Evolutionary conservation across 495 filamentous ascomycete genomes (phyloP), one percentile per base, ranked within the genome.

Genomic region (Neurospora sp.): DNA sequence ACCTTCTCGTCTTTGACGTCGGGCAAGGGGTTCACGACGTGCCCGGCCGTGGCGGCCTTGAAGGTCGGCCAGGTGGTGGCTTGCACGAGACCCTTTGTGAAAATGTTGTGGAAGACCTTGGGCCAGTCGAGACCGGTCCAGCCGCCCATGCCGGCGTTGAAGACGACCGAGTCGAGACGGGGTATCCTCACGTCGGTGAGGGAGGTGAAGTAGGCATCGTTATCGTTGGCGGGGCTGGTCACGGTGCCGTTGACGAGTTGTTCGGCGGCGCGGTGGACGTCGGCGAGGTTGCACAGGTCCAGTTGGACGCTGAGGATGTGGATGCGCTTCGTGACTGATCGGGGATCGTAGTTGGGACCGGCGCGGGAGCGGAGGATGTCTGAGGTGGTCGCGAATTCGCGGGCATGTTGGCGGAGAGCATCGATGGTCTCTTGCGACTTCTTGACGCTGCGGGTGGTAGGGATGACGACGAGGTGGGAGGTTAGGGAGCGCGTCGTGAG

Each of bases 71-170:
- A 96, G 10, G 96, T 93, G n/a, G 89, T 85, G 3, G 89, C 84
- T 70, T 91, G 84, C 14, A 91, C 78, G 70, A 91, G 83, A 71
- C 93, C 89, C n/a, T 87, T 90, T 14, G 78, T 77, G 59, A 90
- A 73, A 22, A 94, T 80, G 35, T 82, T 83, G 83, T 86, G 89
- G 72, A 88, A 82, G 12, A 91, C 87, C 20, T 71, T 70, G 37
- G 84, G 79, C 92, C 92, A 98, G 81, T 94, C 81, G 44, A 97
- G 78, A n/a, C 91, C 92, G 9, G 82, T 87, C 90, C 92, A 95
- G 10, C 92, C 92, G n/a, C 94, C 94, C 37, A 93, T 87, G 3
- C 94, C 96, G 31, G 96, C 96, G 81, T 97, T 97, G 79, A 94
- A 89, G 59, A 98, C 86, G 9, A 93, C 85, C 5, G 87, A 86